Percentiles rank a stretch among this genome's conserved stretches.
These are phyloP conservation scores for Saksenaea oblongispora DNA, from an alignment of 371 early-diverging fungal genomes.

Conservation along the genomic window DNA sequence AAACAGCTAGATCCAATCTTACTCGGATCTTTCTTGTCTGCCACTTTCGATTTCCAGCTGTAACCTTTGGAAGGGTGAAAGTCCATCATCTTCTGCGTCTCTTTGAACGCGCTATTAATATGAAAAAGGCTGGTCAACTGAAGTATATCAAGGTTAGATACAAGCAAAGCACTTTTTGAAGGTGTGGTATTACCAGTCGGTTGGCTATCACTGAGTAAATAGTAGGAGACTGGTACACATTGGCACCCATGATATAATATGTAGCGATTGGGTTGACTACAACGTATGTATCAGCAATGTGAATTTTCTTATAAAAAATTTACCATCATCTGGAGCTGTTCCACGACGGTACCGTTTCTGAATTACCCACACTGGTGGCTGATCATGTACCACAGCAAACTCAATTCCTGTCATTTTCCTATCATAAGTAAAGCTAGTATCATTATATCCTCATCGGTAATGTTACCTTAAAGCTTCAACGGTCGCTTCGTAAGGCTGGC, in stretches of 20 bases:
- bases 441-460: background rate
- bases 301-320: background rate
- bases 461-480: slow-evolving; percentile 62
- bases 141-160: background rate
- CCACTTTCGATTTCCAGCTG: slow-evolving; percentile 59
- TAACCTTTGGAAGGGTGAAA: slow-evolving; percentile 80
- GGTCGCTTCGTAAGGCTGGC: slow-evolving; percentile 56
- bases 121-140: slow-evolving; percentile 72
- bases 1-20: background rate
- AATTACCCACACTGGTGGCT: slow-evolving; percentile 86
- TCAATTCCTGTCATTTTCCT: slow-evolving; percentile 90
- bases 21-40: slow-evolving; percentile 2
- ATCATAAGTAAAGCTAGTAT: background rate
- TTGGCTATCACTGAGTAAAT: slow-evolving; percentile 81
- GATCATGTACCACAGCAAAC: slow-evolving; percentile 77
- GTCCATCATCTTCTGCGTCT: slow-evolving; percentile 62
- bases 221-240: slow-evolving; percentile 92
- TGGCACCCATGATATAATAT: slow-evolving; percentile 89
- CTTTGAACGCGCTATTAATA: slow-evolving; percentile 72
- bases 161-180: background rate
- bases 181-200: slow-evolving; percentile 62
- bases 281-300: background rate
- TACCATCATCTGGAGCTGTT: slow-evolving; percentile 62
- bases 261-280: slow-evolving; percentile 68
- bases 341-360: slow-evolving; percentile 75